phyloP scores from a whole-genome alignment of 2,329 filamentous ascomycete genomes.

The Xylaria polymorpha region DNA sequence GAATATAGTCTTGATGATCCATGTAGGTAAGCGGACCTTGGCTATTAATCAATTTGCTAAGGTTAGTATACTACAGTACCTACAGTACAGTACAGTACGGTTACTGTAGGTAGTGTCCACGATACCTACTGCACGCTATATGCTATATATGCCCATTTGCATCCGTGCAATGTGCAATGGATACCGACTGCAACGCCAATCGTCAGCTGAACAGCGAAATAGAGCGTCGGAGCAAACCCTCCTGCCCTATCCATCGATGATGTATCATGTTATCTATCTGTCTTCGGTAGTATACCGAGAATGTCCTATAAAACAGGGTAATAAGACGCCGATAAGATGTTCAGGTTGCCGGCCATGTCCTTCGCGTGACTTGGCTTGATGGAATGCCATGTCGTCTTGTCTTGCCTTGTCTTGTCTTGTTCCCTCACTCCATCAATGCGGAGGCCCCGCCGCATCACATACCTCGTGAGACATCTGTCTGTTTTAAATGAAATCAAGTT shows the following conservation, averaged over 20 bases:
- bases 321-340: conserved; percentile 5
- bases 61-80: too few species aligned
- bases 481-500: conserved; percentile 22
- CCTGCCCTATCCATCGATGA: not conserved
- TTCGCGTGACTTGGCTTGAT: conserved; percentile 1
- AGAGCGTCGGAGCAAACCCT: conserved; percentile 18
- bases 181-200: conserved; percentile 7
- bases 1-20: not conserved
- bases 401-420: not conserved
- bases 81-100: too few species aligned
- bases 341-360: conserved; percentile 8
- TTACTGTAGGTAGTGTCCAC: conserved; percentile 1
- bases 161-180: not conserved
- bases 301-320: conserved; percentile 9
- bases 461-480: conserved; percentile 19
- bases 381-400: not conserved
- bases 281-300: conserved; percentile 18
- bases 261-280: not conserved
- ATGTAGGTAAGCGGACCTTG: conserved; percentile 19
- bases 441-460: conserved; percentile 22
- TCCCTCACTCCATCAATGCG: conserved; percentile 9
- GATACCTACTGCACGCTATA: conserved; percentile 2
- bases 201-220: conserved; percentile 3
- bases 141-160: not conserved
- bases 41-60: conserved; percentile 12